These are phyloP conservation scores for Trichoderma sp. DNA, from an alignment of 2,329 filamentous ascomycete genomes.

Conservation along the genomic window DNA sequence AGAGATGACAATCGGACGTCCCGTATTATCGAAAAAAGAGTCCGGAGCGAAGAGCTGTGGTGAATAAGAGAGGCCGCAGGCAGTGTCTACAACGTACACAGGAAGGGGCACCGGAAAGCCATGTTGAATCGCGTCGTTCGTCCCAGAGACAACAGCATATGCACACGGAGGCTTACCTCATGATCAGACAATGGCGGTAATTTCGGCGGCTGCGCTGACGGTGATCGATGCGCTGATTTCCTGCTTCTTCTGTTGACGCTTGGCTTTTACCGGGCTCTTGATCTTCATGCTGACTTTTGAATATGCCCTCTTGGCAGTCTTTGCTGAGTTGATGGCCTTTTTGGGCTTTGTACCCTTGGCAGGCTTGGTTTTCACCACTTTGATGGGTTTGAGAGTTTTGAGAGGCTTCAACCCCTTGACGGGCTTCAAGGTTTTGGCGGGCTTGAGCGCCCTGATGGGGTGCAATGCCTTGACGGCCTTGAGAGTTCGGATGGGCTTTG, in stretches of 20 bases:
- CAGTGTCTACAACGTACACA: background rate
- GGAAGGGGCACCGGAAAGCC: background rate
- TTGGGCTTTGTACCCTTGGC: background rate
- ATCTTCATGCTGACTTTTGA: conserved; percentile 1
- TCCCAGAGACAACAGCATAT: background rate
- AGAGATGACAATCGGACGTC: background rate
- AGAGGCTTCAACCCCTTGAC: background rate
- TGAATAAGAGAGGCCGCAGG: background rate
- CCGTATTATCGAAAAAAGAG: background rate
- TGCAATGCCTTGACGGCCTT: conserved; percentile 11
- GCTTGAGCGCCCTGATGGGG: background rate
- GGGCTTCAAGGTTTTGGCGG: background rate
- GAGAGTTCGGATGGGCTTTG: conserved; percentile 9
- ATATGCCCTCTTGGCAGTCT: background rate
- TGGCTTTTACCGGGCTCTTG: background rate
- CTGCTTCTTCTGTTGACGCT: background rate
- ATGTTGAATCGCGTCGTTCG: background rate
- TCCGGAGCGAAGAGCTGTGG: background rate
- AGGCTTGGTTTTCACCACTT: background rate
- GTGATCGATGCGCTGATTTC: background rate
- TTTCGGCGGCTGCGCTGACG: background rate
- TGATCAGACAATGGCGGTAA: background rate
- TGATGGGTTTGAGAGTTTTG: conserved; percentile 7
- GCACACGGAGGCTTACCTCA: background rate
- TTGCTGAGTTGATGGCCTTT: background rate